These are phyloP conservation scores for Rhodotorula sp. DNA, from an alignment of 1,284 basidiomycete genomes.

Conservation along the genomic window DNA sequence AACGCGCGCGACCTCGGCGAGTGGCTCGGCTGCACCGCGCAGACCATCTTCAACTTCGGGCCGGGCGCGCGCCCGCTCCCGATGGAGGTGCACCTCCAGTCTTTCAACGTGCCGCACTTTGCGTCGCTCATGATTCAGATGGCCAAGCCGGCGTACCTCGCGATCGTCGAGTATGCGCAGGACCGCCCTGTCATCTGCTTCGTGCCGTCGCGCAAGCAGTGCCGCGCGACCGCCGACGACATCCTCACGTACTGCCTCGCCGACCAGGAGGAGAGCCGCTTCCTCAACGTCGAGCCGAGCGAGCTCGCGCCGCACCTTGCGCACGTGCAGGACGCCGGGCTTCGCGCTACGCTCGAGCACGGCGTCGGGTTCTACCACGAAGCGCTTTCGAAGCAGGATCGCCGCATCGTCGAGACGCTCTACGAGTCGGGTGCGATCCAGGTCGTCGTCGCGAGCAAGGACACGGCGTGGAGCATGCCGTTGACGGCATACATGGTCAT, in stretches of 20 bases:
- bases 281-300: slow-evolving; percentile 83
- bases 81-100: slow-evolving; percentile 96
- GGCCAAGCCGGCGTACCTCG: slow-evolving; percentile 97
- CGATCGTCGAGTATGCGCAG: slow-evolving; percentile 84
- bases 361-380: slow-evolving; percentile 97
- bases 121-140: slow-evolving; percentile 98
- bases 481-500: slow-evolving; percentile 95
- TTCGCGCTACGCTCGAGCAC: slow-evolving; percentile 80
- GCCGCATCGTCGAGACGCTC: slow-evolving; percentile 87
- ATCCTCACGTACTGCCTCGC: slow-evolving; percentile 85
- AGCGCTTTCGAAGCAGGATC: slow-evolving; percentile 86
- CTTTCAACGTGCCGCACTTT: slow-evolving; percentile 94
- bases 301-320: slow-evolving; percentile 88
- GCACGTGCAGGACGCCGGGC: slow-evolving; percentile 72
- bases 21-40: slow-evolving; percentile 92
- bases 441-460: slow-evolving; percentile 91
- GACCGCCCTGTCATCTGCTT: slow-evolving; percentile 88
- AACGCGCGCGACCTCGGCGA: slow-evolving; percentile 95
- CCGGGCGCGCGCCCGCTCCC: slow-evolving; percentile 92
- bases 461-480: slow-evolving; percentile 93
- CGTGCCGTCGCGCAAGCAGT: slow-evolving; percentile 91
- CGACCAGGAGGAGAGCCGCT: slow-evolving; percentile 79
- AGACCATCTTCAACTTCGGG: slow-evolving; percentile 97
- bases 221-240: slow-evolving; percentile 88
- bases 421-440: slow-evolving; percentile 95